A percentile compares a stretch with the other conserved stretches of the same genome.
Evolutionary conservation across 176 grass and related monocot genomes (phyloP).

Genomic region (Musa itinerans): DNA sequence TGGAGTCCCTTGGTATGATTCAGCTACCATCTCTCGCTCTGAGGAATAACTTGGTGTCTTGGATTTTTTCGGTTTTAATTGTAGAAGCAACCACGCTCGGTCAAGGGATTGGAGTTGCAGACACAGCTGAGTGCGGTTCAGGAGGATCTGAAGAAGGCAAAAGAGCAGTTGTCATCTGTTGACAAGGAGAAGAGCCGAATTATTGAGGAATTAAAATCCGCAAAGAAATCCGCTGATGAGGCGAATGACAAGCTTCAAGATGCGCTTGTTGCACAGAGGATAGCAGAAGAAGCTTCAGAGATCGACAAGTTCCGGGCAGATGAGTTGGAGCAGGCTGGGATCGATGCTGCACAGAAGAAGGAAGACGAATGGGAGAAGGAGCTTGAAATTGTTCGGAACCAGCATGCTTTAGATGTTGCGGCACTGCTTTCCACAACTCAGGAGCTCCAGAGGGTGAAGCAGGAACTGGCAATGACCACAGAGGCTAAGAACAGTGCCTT

Average conservation of each 20-base stretch:
- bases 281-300: slow-evolving; percentile 58
- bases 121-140: slow-evolving; percentile 33
- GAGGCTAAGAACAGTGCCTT: slow-evolving; percentile 33
- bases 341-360: slow-evolving; percentile 31
- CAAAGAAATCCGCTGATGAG: slow-evolving; percentile 31
- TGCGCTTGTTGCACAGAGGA: slow-evolving; percentile 31
- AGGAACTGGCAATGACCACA: slow-evolving; percentile 32
- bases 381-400: slow-evolving; percentile 29
- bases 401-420: slow-evolving; percentile 41
- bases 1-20: neutral
- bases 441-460: slow-evolving; percentile 44
- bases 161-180: slow-evolving; percentile 28
- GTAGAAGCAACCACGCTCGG: slow-evolving; percentile 37
- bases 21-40: neutral
- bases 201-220: slow-evolving; percentile 38
- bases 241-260: slow-evolving; percentile 44
- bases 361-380: slow-evolving; percentile 54
- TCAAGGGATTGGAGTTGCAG: slow-evolving; percentile 50
- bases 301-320: slow-evolving; percentile 58
- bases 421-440: slow-evolving; percentile 31
- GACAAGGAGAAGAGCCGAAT: slow-evolving; percentile 42
- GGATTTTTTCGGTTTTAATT: slow-evolving; percentile 1
- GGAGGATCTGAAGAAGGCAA: slow-evolving; percentile 51
- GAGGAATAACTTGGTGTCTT: neutral
- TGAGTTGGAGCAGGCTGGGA: slow-evolving; percentile 54